Evolutionary conservation across 192 early-diverging fungal genomes (phyloP).

Genomic region (Kappamyces sp.): DNA sequence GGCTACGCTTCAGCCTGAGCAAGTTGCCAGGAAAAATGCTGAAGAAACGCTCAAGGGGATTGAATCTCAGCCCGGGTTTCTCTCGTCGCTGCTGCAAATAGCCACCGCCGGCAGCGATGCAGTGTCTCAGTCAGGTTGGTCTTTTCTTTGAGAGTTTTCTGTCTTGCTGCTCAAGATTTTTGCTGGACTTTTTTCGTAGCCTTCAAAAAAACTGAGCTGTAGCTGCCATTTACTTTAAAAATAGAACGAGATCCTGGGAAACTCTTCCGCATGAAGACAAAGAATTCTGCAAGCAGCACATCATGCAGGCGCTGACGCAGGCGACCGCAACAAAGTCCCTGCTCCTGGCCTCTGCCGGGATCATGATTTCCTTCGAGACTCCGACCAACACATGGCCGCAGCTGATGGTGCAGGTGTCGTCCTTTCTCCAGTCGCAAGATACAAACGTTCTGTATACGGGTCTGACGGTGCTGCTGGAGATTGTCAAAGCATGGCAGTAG

Average conservation of each 20-base stretch:
- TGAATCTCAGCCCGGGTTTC: constrained; percentile 34
- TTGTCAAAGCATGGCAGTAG: constrained; percentile 72
- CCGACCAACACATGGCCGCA: constrained; percentile 69
- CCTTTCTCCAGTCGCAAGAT: constrained; percentile 60
- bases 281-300: constrained; percentile 58
- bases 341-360: constrained; percentile 66
- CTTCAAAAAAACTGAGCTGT: constrained; percentile 6
- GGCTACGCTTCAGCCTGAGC: not conserved
- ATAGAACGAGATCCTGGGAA: constrained; percentile 50
- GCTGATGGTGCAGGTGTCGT: constrained; percentile 61
- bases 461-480: constrained; percentile 70
- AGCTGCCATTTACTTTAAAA: constrained; percentile 86
- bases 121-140: constrained; percentile 37
- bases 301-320: constrained; percentile 68
- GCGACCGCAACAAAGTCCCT: constrained; percentile 67
- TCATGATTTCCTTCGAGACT: constrained; percentile 73
- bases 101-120: constrained; percentile 14
- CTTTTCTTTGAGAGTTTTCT: not conserved
- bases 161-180: too few species aligned
- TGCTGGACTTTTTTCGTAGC: not conserved
- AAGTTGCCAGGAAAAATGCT: not conserved
- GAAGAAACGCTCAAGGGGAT: not conserved
- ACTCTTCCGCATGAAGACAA: constrained; percentile 59
- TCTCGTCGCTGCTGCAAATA: constrained; percentile 40
- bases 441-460: constrained; percentile 66